phyloP scores from a whole-genome alignment of 2,329 filamentous ascomycete genomes.

The Chalaropsis thielavioides region DNA sequence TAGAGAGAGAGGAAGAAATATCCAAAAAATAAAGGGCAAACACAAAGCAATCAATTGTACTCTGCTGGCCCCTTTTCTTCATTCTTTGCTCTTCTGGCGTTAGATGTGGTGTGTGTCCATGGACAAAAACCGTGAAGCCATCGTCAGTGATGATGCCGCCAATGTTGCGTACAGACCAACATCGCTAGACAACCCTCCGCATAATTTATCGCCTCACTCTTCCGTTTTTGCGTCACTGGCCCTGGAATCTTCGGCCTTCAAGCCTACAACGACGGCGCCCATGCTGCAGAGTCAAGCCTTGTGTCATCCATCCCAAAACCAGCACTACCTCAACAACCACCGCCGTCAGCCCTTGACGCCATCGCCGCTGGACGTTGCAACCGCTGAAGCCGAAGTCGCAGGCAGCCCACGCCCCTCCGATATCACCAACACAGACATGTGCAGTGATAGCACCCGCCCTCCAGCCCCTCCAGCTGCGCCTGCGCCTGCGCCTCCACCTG shows the following conservation, averaged over 20 bases:
- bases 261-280: not conserved
- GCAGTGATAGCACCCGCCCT: not conserved
- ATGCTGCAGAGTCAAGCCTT: not conserved
- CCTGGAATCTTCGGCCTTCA: not conserved
- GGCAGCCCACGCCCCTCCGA: not conserved
- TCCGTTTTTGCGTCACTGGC: conserved; percentile 3
- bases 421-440: not conserved
- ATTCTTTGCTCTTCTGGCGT: not conserved
- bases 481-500: not conserved
- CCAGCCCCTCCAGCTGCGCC: too few relatives aligned
- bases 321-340: not conserved
- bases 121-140: conserved; percentile 7
- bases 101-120: conserved; percentile 1
- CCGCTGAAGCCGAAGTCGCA: not conserved
- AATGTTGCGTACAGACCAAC: not conserved
- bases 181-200: conserved; percentile 1
- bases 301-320: not conserved
- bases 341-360: not conserved
- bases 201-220: not conserved
- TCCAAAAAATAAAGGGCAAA: not conserved
- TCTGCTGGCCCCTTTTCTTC: not conserved
- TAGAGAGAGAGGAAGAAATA: not conserved
- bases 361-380: not conserved
- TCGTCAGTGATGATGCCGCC: conserved; percentile 7
- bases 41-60: not conserved